Evolutionary conservation across 192 early-diverging fungal species (phyloP), one percentile per base, ranked within the genome.

Genomic region (Cladochytrium replicatum): DNA sequence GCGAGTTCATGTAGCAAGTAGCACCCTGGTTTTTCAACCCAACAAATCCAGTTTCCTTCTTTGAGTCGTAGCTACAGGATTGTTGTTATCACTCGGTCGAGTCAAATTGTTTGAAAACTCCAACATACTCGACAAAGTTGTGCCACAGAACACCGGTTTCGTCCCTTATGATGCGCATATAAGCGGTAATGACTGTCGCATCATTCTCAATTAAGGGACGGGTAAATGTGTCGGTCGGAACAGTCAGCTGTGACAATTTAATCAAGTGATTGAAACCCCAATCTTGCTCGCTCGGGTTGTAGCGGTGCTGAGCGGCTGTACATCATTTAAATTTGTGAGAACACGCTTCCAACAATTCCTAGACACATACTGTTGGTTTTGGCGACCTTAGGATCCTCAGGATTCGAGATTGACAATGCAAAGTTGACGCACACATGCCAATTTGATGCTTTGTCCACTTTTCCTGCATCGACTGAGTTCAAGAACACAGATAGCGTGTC

Each of bases 1-100:
- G 69, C 42, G 92, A 94, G 72, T 97, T 99, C 91, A 99, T 93
- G 63, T 99, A 99, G 68, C 96, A 93, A 0, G 96, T 99, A 1
- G 93, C 91, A 13, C 92, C 96, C 63, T 97, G 93, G 63, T 99
- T 99, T 54, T 86, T 86, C 46, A 99, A 66, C 0, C 93, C 95
- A 22, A 97, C 89, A 64, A 72, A 91, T 7, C 95, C 93, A 27
- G 91, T 92, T 59, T 81, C 72, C 45, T 76, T 74, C 61, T 87
- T 89, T 22, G 93, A 96, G 58, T 91, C 87, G 68, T 88, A 94
- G 57, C 82, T 84, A 48, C 3, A 31, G 27, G 15, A 49, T 25
- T 29, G 32, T 17, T 41, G 22, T 13, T 13, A 44, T 13, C 11
- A 37, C 44, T 28, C 24, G 48, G 24, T 52, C 6, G 21, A 51